Percentiles rank a stretch among this genome's conserved stretches.
Conservation (phyloP, 148 eudicot species). For the Amaranthus hypochondriacus region DNA sequence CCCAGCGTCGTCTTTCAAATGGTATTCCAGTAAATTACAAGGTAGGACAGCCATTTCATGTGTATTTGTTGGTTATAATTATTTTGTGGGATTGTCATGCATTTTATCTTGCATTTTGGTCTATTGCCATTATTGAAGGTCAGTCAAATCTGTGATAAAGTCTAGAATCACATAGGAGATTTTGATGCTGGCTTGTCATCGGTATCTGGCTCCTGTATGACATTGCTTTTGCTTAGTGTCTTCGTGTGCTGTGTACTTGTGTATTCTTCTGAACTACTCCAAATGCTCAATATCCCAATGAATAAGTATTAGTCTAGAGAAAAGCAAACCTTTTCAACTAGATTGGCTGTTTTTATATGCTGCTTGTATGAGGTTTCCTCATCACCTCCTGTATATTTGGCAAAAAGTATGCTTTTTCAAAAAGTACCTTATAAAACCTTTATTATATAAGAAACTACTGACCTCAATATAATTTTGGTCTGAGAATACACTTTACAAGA, state of each 20-base stretch:
- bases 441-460: too few relatives aligned
- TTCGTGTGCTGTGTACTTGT: background rate
- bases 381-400: background rate
- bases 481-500: too few relatives aligned
- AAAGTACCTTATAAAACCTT: too few relatives aligned
- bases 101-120: background rate
- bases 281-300: background rate
- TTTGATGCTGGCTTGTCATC: background rate
- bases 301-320: background rate
- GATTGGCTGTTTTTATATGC: background rate
- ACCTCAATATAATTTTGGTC: too few relatives aligned
- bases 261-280: background rate
- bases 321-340: background rate
- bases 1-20: conserved; percentile 82
- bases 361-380: background rate
- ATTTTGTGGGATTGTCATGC: background rate
- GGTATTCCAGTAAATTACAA: conserved; percentile 93
- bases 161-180: background rate
- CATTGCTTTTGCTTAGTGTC: background rate
- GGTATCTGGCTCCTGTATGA: background rate
- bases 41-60: conserved; percentile 34
- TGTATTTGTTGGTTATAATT: background rate
- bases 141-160: background rate
- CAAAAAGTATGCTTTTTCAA: background rate
- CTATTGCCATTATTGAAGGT: background rate